A percentile compares a stretch with the other conserved stretches of the same genome.
phyloP scores from a whole-genome alignment of 768 basidiomycete genomes.

The Tylopilus subfusipes region DNA sequence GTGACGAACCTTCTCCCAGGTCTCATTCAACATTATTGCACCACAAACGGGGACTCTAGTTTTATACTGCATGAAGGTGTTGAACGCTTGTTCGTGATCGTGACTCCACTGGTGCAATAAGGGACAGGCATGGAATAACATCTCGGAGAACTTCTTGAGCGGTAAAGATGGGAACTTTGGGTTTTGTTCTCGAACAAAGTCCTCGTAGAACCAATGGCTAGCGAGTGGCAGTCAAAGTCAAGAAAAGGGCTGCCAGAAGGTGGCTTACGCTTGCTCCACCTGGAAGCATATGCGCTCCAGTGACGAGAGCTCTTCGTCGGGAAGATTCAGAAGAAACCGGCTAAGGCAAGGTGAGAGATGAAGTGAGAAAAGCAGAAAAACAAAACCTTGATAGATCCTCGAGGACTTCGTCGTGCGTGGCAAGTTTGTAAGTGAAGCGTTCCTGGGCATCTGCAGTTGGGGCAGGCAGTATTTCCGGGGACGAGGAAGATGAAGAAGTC shows the following conservation, averaged over 20 bases:
- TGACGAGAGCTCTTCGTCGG: slow-evolving; percentile 85
- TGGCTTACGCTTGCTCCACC: slow-evolving; percentile 94
- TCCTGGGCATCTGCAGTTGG: slow-evolving; percentile 39
- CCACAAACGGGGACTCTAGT: slow-evolving; percentile 96
- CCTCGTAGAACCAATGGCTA: slow-evolving; percentile 99
- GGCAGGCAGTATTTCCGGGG: slow-evolving; percentile 62
- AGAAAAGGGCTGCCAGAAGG: slow-evolving; percentile 4
- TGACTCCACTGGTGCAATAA: slow-evolving; percentile 78
- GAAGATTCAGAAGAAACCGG: slow-evolving; percentile 95
- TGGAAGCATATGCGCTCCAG: slow-evolving; percentile 97
- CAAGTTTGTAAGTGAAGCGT: slow-evolving; percentile 60
- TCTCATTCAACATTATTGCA: slow-evolving; percentile 89
- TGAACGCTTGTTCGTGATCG: slow-evolving; percentile 83
- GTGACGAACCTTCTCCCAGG: slow-evolving; percentile 81
- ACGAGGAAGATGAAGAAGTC: slow-evolving; percentile 77
- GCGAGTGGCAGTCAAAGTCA: slow-evolving; percentile 4
- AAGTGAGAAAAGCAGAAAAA: slow-evolving; percentile 9
- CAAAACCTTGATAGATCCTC: slow-evolving; percentile 85
- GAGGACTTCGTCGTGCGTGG: slow-evolving; percentile 79
- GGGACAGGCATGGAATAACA: slow-evolving; percentile 84
- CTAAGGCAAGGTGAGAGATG: slow-evolving; percentile 38
- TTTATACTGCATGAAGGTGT: slow-evolving; percentile 94
- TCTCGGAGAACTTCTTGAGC: slow-evolving; percentile 90
- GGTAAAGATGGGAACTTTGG: slow-evolving; percentile 82
- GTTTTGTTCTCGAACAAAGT: slow-evolving; percentile 92